A percentile compares a stretch with the other conserved stretches of the same genome.
Evolutionary conservation across 2,329 filamentous ascomycete species (phyloP).

Genomic region (Fragosphaeria purpurea): DNA sequence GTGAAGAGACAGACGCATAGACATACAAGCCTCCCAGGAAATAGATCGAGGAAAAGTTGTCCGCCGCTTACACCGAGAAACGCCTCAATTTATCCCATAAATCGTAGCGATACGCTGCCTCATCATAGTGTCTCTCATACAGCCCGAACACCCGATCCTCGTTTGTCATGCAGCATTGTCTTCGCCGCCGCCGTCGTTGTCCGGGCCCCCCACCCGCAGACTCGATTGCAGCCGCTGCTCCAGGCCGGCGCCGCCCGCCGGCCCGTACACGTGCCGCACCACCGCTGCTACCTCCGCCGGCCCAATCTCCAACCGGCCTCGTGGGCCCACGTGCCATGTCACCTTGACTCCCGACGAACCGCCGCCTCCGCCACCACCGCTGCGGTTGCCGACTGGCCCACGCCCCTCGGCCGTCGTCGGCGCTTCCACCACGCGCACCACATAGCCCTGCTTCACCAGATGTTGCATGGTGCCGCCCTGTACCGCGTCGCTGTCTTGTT

Average conservation of each 20-base stretch:
- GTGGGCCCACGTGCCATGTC: conserved; percentile 75
- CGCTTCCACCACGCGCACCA: conserved; percentile 65
- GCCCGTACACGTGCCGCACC: conserved; percentile 51
- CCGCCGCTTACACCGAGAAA: too few relatives aligned
- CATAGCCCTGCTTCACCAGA: conserved; percentile 74
- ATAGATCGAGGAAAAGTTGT: too few relatives aligned
- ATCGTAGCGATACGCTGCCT: too few relatives aligned
- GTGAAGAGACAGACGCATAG: too few relatives aligned
- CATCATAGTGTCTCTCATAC: too few relatives aligned
- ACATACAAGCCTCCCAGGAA: too few relatives aligned
- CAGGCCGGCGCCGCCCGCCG: conserved; percentile 38
- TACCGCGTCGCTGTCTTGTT: background rate
- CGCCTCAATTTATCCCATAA: too few relatives aligned
- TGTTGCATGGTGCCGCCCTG: conserved; percentile 29
- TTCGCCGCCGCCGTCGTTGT: too few relatives aligned
- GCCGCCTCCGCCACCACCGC: background rate
- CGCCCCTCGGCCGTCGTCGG: conserved; percentile 45
- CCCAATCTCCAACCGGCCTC: conserved; percentile 78
- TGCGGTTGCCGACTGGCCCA: background rate
- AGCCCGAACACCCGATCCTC: too few relatives aligned
- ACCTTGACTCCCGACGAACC: conserved; percentile 28
- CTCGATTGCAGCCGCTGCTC: conserved; percentile 52
- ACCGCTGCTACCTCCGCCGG: conserved; percentile 64
- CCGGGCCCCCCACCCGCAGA: conserved; percentile 30
- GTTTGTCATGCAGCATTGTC: too few relatives aligned